These are phyloP conservation scores for Carex sylvatica DNA, from an alignment of 202 grass and related monocot species.

Conservation along the genomic window DNA sequence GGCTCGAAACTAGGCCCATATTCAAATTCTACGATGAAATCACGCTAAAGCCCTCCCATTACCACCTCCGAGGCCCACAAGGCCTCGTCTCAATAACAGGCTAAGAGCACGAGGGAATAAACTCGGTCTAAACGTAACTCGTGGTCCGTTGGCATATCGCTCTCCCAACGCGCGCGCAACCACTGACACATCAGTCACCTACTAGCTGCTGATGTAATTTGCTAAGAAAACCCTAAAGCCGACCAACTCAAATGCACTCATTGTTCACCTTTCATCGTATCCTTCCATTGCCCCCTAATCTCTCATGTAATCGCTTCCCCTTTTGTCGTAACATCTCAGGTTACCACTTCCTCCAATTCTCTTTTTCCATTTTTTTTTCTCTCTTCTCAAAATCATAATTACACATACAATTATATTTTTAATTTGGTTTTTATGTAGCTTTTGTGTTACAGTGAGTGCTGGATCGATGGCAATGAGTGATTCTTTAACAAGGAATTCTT, in stretches of 20 bases:
- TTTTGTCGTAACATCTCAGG: slow-evolving; percentile 21
- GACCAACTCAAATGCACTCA: slow-evolving; percentile 9
- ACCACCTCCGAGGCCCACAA: too few relatives aligned
- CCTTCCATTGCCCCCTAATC: neutral
- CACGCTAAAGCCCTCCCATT: too few relatives aligned
- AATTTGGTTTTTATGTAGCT: slow-evolving; percentile 5
- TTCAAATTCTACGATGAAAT: too few relatives aligned
- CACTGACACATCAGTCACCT: neutral
- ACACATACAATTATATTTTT: neutral
- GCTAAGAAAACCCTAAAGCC: neutral
- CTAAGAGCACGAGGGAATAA: neutral
- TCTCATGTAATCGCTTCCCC: neutral
- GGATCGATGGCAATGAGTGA: neutral
- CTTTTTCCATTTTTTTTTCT: neutral
- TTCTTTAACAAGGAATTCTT: slow-evolving; percentile 21
- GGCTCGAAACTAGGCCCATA: too few relatives aligned
- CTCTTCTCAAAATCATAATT: neutral
- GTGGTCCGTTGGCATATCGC: neutral
- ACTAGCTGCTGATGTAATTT: neutral
- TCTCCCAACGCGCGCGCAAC: neutral
- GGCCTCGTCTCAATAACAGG: neutral
- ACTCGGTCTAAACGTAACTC: neutral
- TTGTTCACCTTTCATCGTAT: neutral
- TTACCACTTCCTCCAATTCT: neutral
- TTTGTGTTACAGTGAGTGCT: slow-evolving; percentile 25